These are phyloP conservation scores for Oldenlandia corymbosa DNA, from an alignment of 257 asterid species.

Conservation along the genomic window DNA sequence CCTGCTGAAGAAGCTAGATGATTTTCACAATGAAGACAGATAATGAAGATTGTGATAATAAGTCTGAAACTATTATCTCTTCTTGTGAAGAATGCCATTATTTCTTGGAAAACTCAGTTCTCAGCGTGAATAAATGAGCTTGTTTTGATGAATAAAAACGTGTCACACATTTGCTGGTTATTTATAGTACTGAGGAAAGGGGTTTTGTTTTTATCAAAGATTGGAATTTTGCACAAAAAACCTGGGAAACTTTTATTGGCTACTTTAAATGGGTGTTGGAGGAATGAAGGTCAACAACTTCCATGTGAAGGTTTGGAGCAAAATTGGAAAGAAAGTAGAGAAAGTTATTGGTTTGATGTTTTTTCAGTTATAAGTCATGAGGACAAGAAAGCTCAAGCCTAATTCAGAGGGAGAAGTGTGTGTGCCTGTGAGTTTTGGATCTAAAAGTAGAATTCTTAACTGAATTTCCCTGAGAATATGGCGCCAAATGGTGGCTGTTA, in stretches of 20 bases:
- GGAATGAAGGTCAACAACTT: slow-evolving; percentile 7
- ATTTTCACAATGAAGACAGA: slow-evolving; percentile 3
- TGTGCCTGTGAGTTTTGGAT: background rate
- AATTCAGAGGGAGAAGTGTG: too few relatives aligned
- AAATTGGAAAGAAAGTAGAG: background rate
- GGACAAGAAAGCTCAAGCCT: background rate
- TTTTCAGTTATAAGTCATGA: slow-evolving; percentile 1
- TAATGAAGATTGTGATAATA: background rate
- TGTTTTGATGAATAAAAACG: background rate
- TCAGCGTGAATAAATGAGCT: background rate
- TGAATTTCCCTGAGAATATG: slow-evolving; percentile 4
- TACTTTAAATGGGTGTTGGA: background rate
- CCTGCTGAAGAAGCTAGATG: background rate
- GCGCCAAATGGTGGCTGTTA: slow-evolving; percentile 2
- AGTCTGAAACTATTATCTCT: background rate
- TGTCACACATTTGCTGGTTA: background rate
- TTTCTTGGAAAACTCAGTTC: background rate
- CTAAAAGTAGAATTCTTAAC: background rate
- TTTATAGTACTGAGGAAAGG: background rate
- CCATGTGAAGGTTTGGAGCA: background rate
- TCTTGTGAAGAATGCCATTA: slow-evolving; percentile 1
- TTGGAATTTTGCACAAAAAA: slow-evolving; percentile 13
- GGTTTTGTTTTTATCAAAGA: background rate
- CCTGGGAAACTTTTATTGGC: background rate
- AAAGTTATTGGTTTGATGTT: background rate